Base-by-base conservation (phyloP, 2,329 filamentous ascomycete species). In the Trichoderma sp. region DNA sequence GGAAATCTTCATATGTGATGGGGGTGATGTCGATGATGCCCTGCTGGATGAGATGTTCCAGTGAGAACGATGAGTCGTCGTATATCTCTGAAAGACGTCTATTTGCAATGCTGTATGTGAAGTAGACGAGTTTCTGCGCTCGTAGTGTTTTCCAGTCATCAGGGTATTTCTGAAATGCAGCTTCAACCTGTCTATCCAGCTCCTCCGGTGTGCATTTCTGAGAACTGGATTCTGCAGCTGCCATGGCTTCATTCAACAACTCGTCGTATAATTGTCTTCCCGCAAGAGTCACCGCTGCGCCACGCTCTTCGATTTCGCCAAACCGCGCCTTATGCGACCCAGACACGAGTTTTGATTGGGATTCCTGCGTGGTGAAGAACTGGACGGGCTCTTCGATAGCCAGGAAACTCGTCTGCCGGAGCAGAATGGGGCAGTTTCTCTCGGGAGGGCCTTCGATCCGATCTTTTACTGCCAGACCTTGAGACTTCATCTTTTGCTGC, bases 391-490 rank as follows among this genome's bases (percentile, higher is more conserved):
- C 85, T 63, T 85, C 81, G 0, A 86, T 73, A 0, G 85, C 85
- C 1, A 82, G 75, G 68, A 87, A 87, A 68, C 85, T 87, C 0
- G 85, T 86, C 69, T 87, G 85, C 0, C 84, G 79, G 8, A 87
- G 75, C 1, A 87, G 77, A 6, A 87, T 83, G 0, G 81, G 81
- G 32, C 80, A 84, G 1, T 70, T 66, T 3, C 83, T 76, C 1
- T 70, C 67, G 0, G 85, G 85, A 0, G 85, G 85, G 0, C 85
- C 85, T 69, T 87, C 85, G 21, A 87, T 85, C 0, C 79, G 76
- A 0, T 82, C 80, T 70, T 87, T 87, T 0, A 79, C 81, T 1
- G 78, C 73, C 66, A 87, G 77, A 0, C 81, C 81, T 2, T 74
- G 73, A 1, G 71, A 68, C 0, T 74, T 59, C 85, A 87, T 87